Conservation (phyloP, 805 yeast species). For the Myxozyma neglecta region DNA sequence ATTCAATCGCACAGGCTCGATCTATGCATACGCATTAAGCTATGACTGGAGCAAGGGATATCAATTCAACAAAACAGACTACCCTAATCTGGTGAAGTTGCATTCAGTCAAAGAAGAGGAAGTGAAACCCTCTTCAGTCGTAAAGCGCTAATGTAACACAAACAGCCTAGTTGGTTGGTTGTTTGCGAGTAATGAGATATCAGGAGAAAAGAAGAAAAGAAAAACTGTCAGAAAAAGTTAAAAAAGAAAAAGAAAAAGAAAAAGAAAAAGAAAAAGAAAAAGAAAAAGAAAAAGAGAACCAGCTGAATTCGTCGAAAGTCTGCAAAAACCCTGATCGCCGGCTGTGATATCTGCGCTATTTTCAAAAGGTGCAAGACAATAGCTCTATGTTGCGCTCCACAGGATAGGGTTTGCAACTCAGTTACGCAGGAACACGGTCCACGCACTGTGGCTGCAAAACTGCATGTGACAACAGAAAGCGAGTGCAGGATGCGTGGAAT, state of each 20-base stretch:
- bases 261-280: neutral
- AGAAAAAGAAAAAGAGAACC: too few relatives aligned
- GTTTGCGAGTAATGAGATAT: neutral
- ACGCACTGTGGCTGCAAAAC: too few relatives aligned
- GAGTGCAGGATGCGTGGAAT: too few relatives aligned
- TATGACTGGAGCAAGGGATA: constrained; percentile 94
- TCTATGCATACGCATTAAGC: constrained; percentile 87
- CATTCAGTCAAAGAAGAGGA: constrained; percentile 88
- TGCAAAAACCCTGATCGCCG: too few relatives aligned
- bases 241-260: neutral
- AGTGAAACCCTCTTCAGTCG: constrained; percentile 25
- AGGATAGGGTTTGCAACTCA: too few relatives aligned
- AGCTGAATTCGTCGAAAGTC: too few relatives aligned
- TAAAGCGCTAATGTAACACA: constrained; percentile 3
- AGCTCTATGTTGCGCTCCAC: too few relatives aligned
- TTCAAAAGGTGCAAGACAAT: too few relatives aligned
- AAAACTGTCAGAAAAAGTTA: neutral
- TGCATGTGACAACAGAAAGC: too few relatives aligned
- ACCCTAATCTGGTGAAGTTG: constrained; percentile 71
- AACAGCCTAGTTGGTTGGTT: neutral
- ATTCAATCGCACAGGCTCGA: constrained; percentile 78
- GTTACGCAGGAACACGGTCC: too few relatives aligned
- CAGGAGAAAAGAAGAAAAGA: neutral
- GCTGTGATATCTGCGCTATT: too few relatives aligned
- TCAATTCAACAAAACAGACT: constrained; percentile 70